phyloP scores from a whole-genome alignment of 768 basidiomycete genomes.

The Mycena leptocephala region DNA sequence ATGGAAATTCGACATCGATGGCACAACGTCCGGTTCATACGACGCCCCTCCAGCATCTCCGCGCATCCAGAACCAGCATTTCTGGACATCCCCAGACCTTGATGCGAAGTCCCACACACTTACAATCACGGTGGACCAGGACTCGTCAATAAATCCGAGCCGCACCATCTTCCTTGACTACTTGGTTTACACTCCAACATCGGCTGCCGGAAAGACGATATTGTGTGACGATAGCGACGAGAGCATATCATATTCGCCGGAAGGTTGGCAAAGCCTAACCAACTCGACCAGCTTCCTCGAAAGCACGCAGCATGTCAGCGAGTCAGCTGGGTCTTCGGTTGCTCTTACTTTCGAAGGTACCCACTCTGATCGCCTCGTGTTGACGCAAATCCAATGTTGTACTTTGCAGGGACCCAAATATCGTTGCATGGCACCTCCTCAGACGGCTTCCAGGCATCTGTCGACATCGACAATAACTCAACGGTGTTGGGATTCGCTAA shows the following conservation, averaged over 20 bases:
- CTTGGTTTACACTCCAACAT: neutral
- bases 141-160: no score
- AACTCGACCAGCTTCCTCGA: neutral
- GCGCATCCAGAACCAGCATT: no score
- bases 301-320: neutral
- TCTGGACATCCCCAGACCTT: neutral
- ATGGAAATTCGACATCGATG: no score
- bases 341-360: constrained; percentile 4
- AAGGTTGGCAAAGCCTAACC: neutral
- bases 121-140: neutral
- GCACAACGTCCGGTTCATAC: no score
- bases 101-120: neutral
- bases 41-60: no score
- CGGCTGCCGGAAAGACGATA: neutral
- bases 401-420: neutral
- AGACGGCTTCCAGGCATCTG: neutral
- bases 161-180: neutral
- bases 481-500: no score
- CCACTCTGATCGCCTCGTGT: neutral
- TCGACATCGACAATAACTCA: neutral
- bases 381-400: neutral
- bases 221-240: constrained; percentile 2
- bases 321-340: neutral
- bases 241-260: neutral
- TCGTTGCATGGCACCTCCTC: neutral